Conservation (phyloP, 2,329 filamentous ascomycete species). For the Phaeosphaeria sp. region DNA sequence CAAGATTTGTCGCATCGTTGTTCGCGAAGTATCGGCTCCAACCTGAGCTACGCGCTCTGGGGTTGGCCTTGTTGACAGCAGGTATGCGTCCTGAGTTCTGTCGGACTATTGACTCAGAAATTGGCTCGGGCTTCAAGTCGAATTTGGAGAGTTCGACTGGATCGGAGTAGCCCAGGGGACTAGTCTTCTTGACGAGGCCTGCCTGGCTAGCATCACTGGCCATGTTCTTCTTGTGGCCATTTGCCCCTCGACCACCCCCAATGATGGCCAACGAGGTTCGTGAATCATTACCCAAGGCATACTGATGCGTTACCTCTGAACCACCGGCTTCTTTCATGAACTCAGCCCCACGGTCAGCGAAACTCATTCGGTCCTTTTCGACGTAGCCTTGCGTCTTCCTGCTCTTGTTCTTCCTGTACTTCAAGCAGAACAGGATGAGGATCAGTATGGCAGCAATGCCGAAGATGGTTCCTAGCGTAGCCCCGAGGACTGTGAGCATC, state of each 20-base stretch:
- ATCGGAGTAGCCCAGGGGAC: constrained; percentile 46
- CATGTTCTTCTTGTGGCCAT: constrained; percentile 57
- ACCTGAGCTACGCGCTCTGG: constrained; percentile 65
- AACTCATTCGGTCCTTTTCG: constrained; percentile 55
- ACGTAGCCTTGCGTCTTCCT: constrained; percentile 60
- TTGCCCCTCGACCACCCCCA: constrained; percentile 60
- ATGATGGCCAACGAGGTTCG: constrained; percentile 56
- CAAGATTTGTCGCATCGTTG: constrained; percentile 63
- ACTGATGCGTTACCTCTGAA: constrained; percentile 44
- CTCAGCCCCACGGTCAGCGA: constrained; percentile 58
- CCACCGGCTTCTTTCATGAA: constrained; percentile 61
- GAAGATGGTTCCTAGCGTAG: constrained; percentile 80
- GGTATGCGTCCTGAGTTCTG: constrained; percentile 43
- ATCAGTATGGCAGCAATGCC: constrained; percentile 75
- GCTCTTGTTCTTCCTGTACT: constrained; percentile 65
- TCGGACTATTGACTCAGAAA: constrained; percentile 39
- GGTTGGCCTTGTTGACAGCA: constrained; percentile 22
- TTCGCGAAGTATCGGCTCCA: constrained; percentile 83
- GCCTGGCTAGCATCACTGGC: constrained; percentile 66
- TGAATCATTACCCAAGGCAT: constrained; percentile 43
- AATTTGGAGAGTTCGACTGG: constrained; percentile 55
- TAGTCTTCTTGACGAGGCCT: constrained; percentile 64
- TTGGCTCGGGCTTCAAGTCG: constrained; percentile 46
- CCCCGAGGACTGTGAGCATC: constrained; percentile 73
- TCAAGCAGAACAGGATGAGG: constrained; percentile 72